Evolutionary conservation across 1,284 basidiomycete genomes (phyloP).

Genomic region (Apiotrichum siamense): DNA sequence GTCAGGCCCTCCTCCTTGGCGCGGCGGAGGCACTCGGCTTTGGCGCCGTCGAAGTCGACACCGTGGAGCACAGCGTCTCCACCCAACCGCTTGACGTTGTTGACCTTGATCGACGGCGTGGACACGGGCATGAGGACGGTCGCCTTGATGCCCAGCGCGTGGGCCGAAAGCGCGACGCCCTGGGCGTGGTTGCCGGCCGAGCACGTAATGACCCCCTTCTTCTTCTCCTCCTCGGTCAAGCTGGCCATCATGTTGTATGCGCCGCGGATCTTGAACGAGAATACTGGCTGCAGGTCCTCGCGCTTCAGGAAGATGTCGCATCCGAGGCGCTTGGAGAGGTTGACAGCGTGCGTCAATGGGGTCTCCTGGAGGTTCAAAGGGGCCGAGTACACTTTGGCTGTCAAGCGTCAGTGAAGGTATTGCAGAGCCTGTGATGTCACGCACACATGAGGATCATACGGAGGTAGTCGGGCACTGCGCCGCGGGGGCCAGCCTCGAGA

Average conservation of each 20-base stretch:
- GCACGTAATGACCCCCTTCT: constrained; percentile 97
- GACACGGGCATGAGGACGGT: constrained; percentile 97
- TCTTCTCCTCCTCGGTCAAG: constrained; percentile 78
- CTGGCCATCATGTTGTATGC: constrained; percentile 99
- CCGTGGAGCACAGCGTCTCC: constrained; percentile 93
- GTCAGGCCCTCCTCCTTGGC: constrained; percentile 69
- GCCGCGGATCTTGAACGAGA: constrained; percentile 96
- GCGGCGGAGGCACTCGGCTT: constrained; percentile 84
- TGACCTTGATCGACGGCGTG: constrained; percentile 93
- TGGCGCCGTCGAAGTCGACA: constrained; percentile 91
- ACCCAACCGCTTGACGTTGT: constrained; percentile 85
- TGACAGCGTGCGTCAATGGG: constrained; percentile 77
- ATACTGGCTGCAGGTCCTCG: constrained; percentile 97
- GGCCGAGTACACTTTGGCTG: constrained; percentile 78
- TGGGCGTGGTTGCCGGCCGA: constrained; percentile 99
- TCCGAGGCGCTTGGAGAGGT: constrained; percentile 79
- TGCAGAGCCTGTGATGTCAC: constrained; percentile 7
- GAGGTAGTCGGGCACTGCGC: constrained; percentile 77
- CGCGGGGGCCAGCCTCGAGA: constrained; percentile 27
- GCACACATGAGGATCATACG: constrained; percentile 74
- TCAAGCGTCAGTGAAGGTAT: background rate
- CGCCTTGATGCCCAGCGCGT: constrained; percentile 79
- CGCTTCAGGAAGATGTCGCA: constrained; percentile 91
- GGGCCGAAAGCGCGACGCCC: constrained; percentile 90
- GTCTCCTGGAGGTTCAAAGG: constrained; percentile 75